A percentile compares a stretch with the other conserved stretches of the same genome.
Evolutionary conservation across 306 rosid species (phyloP).

Genomic region (Ochetophila trinervis): DNA sequence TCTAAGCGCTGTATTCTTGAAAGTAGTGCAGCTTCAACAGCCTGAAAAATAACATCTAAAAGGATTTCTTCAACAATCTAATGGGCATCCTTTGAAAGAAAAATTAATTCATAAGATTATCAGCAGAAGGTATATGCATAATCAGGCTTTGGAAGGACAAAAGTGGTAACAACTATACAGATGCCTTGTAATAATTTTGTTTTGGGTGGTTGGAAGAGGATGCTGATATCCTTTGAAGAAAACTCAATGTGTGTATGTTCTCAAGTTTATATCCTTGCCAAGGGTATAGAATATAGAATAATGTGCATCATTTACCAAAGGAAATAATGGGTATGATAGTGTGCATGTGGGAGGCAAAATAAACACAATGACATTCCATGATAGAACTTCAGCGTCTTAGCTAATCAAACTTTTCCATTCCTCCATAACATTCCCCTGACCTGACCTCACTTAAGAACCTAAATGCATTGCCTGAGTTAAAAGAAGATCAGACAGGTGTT

Average conservation of each 20-base stretch:
- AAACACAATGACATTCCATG: not conserved
- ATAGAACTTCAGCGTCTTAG: not conserved
- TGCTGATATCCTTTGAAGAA: too few relatives aligned
- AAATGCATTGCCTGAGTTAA: not conserved
- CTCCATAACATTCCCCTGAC: not conserved
- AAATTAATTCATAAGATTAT: not conserved
- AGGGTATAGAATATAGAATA: not conserved
- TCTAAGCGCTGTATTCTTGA: conserved; percentile 88
- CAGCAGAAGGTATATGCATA: not conserved
- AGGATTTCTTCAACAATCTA: conserved; percentile 9
- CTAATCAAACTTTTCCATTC: not conserved
- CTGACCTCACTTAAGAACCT: not conserved
- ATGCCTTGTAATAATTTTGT: too few relatives aligned
- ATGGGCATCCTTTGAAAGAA: not conserved
- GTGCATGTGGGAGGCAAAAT: too few relatives aligned
- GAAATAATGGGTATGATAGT: too few relatives aligned
- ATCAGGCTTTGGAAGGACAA: not conserved
- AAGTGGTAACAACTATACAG: not conserved
- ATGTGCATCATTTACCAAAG: too few relatives aligned
- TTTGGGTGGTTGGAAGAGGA: too few relatives aligned
- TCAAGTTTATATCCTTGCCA: not conserved
- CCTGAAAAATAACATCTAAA: conserved; percentile 46
- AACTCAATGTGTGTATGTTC: not conserved
- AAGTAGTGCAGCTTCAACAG: conserved; percentile 92
- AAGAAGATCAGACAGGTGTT: not conserved